These are phyloP conservation scores for Penicillium robsamsonii DNA, from an alignment of 495 filamentous ascomycete genomes.

Conservation along the genomic window DNA sequence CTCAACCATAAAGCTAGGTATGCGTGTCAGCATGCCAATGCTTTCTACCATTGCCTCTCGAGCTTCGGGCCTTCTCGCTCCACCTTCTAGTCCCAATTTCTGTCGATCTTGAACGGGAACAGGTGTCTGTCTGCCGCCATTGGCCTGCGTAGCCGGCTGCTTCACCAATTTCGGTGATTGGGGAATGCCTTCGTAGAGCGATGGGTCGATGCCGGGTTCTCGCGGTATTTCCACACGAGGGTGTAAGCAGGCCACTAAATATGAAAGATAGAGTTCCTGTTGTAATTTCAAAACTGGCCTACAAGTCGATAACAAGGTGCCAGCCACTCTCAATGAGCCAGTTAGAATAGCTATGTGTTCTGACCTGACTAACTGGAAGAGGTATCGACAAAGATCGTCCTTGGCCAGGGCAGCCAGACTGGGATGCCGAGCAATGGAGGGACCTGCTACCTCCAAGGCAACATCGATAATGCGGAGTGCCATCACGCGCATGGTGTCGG, in stretches of 20 bases:
- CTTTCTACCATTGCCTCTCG: constrained; percentile 99
- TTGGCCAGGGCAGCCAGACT: constrained; percentile 84
- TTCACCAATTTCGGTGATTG: constrained; percentile 85
- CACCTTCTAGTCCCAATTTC: constrained; percentile 90
- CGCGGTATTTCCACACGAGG: constrained; percentile 87
- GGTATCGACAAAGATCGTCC: constrained; percentile 88
- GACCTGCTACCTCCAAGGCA: constrained; percentile 91
- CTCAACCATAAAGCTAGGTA: constrained; percentile 91
- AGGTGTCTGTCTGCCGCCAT: constrained; percentile 84
- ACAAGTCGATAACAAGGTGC: constrained; percentile 87
- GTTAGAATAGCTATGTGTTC: constrained; percentile 93
- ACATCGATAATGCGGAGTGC: constrained; percentile 96
- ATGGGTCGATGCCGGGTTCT: constrained; percentile 86
- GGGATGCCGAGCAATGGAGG: constrained; percentile 91
- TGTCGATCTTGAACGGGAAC: constrained; percentile 92
- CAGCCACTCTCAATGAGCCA: constrained; percentile 85
- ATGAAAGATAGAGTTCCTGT: constrained; percentile 94
- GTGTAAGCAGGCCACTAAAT: constrained; percentile 90
- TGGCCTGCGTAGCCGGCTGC: constrained; percentile 70
- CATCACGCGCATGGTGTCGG: constrained; percentile 95
- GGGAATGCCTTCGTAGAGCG: constrained; percentile 89
- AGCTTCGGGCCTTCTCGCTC: constrained; percentile 85
- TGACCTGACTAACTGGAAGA: constrained; percentile 95
- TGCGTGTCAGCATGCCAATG: constrained; percentile 83
- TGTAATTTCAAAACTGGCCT: constrained; percentile 92